Conservation (phyloP, 1,139 yeast genomes). For the Spencermartinsiella ligniputridi region DNA sequence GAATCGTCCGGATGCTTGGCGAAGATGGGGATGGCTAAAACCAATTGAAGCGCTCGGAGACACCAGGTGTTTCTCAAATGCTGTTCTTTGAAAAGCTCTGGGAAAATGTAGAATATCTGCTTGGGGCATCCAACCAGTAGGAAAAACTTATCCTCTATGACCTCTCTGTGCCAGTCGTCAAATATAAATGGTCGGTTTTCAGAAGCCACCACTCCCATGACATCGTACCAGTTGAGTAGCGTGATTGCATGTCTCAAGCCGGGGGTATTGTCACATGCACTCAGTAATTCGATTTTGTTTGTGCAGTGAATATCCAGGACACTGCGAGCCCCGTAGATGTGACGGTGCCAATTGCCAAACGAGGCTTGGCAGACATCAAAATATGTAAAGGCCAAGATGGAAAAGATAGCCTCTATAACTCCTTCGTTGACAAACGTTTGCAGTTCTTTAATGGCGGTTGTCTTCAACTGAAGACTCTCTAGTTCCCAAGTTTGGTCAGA, state of each 20-base stretch:
- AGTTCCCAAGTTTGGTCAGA: slow-evolving; percentile 11
- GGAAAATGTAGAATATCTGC: slow-evolving; percentile 13
- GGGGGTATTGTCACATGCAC: slow-evolving; percentile 15
- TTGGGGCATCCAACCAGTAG: slow-evolving; percentile 20
- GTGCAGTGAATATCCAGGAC: slow-evolving; percentile 21
- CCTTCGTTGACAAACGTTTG: slow-evolving; percentile 18
- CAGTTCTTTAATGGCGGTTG: slow-evolving; percentile 19
- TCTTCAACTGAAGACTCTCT: slow-evolving; percentile 16
- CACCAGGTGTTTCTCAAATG: slow-evolving; percentile 5
- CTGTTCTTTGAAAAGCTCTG: slow-evolving; percentile 11
- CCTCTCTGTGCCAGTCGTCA: slow-evolving; percentile 22
- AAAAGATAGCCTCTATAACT: slow-evolving; percentile 21
- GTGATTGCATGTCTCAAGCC: slow-evolving; percentile 23
- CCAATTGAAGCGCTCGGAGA: slow-evolving; percentile 10
- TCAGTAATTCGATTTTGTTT: slow-evolving; percentile 11
- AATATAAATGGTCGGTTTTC: slow-evolving; percentile 16
- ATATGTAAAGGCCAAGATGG: slow-evolving; percentile 21
- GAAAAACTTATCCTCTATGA: slow-evolving; percentile 20
- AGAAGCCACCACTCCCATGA: slow-evolving; percentile 19
- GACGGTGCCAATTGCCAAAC: slow-evolving; percentile 21
- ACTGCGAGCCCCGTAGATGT: slow-evolving; percentile 20
- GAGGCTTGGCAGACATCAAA: slow-evolving; percentile 23
- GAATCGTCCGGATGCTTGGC: slow-evolving; percentile 10
- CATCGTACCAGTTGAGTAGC: slow-evolving; percentile 23
- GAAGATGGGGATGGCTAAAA: slow-evolving; percentile 9